phyloP scores from a whole-genome alignment of 148 eudicot species.

The Rheum nobile region DNA sequence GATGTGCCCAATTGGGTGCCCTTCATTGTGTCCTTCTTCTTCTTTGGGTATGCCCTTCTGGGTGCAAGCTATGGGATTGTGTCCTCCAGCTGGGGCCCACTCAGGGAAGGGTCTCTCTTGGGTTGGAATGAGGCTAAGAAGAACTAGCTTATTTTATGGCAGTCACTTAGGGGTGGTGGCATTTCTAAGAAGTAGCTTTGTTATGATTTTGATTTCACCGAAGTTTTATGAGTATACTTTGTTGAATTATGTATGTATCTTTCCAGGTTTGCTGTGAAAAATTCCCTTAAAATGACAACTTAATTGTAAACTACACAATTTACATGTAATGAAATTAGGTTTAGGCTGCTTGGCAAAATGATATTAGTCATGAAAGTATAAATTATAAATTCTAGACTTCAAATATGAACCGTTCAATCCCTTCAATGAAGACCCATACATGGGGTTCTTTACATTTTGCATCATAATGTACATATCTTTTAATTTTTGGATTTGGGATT shows the following conservation, averaged over 20 bases:
- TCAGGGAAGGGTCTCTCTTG: constrained; percentile 81
- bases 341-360: no score
- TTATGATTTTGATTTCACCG: not conserved
- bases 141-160: constrained; percentile 85
- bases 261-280: not conserved
- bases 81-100: constrained; percentile 95
- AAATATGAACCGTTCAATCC: no score
- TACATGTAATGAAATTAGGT: no score
- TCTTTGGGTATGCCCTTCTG: constrained; percentile 77
- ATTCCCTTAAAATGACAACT: not conserved
- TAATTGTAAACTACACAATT: no score
- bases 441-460: no score
- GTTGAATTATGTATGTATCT: not conserved
- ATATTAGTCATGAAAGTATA: no score
- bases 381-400: no score
- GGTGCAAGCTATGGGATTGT: constrained; percentile 97
- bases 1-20: no score
- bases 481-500: no score
- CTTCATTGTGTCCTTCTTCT: constrained; percentile 73
- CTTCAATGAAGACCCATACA: no score
- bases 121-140: constrained; percentile 81
- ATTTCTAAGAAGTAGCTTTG: constrained; percentile 16
- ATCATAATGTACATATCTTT: no score
- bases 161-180: constrained; percentile 32
- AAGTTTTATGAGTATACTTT: not conserved